These are phyloP conservation scores for Exophiala phaeomuriformis DNA, from an alignment of 2,329 filamentous ascomycete genomes.

Conservation along the genomic window DNA sequence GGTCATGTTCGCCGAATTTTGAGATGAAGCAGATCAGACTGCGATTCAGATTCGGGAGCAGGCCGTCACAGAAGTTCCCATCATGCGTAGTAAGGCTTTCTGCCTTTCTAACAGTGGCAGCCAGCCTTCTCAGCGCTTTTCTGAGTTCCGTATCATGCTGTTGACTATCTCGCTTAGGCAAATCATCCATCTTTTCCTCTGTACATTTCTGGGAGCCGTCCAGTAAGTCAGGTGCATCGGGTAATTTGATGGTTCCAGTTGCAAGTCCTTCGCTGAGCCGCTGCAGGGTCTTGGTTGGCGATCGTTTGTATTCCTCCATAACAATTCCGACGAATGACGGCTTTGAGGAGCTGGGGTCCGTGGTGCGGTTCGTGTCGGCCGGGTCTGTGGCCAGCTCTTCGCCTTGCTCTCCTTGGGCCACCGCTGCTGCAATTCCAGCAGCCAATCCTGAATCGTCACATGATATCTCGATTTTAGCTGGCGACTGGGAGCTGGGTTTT, in stretches of 20 bases:
- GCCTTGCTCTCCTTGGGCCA: neutral
- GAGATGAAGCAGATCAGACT: constrained; percentile 19
- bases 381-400: neutral
- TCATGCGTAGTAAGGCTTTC: constrained; percentile 1
- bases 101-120: constrained; percentile 3
- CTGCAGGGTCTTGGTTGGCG: constrained; percentile 8
- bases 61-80: constrained; percentile 9
- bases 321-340: constrained; percentile 9
- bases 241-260: constrained; percentile 13
- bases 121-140: constrained; percentile 3
- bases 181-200: neutral
- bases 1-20: constrained; percentile 8
- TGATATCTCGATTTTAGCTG: neutral
- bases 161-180: neutral
- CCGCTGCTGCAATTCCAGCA: neutral
- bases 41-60: constrained; percentile 20
- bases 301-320: constrained; percentile 10
- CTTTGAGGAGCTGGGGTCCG: neutral
- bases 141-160: neutral
- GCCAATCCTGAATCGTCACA: neutral
- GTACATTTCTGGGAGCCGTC: neutral
- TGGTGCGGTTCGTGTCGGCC: neutral
- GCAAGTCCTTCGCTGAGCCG: constrained; percentile 6
- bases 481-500: constrained; percentile 9
- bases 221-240: neutral